Conservation (phyloP, 192 early-diverging fungal genomes). For the Mortierella antarctica region DNA sequence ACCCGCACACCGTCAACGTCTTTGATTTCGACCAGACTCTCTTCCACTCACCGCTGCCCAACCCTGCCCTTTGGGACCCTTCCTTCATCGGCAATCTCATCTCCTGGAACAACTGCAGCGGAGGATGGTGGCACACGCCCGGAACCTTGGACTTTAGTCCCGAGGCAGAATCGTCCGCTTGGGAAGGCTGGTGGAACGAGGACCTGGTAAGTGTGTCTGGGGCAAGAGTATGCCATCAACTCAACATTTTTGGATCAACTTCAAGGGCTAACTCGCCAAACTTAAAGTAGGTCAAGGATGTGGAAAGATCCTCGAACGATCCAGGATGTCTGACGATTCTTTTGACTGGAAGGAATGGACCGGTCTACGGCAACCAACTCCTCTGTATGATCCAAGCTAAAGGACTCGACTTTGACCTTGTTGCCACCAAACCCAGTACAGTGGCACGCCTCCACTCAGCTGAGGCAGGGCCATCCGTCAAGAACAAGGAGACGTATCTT, state of each 20-base stretch:
- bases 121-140: slow-evolving; percentile 70
- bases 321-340: slow-evolving; percentile 34
- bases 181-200: slow-evolving; percentile 53
- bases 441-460: neutral
- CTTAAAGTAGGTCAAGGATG: slow-evolving; percentile 49
- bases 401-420: slow-evolving; percentile 60
- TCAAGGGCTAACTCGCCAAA: neutral
- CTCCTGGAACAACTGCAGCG: slow-evolving; percentile 46
- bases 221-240: neutral
- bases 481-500: slow-evolving; percentile 9
- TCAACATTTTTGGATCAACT: neutral
- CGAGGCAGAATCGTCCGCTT: slow-evolving; percentile 20
- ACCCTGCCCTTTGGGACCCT: slow-evolving; percentile 66
- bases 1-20: slow-evolving; percentile 32
- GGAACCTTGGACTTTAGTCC: slow-evolving; percentile 56
- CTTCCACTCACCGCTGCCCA: slow-evolving; percentile 69
- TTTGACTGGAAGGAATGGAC: slow-evolving; percentile 26
- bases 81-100: slow-evolving; percentile 60
- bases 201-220: slow-evolving; percentile 24
- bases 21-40: slow-evolving; percentile 78
- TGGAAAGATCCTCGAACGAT: slow-evolving; percentile 53
- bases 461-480: too few relatives aligned
- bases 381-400: slow-evolving; percentile 51
- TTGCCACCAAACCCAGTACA: slow-evolving; percentile 19
- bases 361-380: slow-evolving; percentile 51